Evolutionary conservation across 2,329 filamentous ascomycete genomes (phyloP).

Genomic region (Endothia cerciana): DNA sequence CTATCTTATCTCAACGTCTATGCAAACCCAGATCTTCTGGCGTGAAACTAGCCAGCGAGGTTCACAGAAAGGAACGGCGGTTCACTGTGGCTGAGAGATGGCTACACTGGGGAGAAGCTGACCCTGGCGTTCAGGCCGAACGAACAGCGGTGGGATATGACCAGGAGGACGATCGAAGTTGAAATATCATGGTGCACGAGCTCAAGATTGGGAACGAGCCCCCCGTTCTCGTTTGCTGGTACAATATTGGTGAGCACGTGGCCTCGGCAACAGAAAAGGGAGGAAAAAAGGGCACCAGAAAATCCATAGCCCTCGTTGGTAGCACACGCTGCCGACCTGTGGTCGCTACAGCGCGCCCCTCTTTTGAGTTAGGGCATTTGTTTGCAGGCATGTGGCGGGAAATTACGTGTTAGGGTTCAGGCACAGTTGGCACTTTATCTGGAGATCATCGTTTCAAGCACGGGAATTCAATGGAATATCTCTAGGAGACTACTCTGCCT

Average conservation of each 20-base stretch:
- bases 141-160: neutral
- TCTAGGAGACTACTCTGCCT: neutral
- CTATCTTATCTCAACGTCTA: too few species aligned
- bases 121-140: neutral
- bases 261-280: neutral
- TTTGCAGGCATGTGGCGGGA: too few species aligned
- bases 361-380: conserved; percentile 1
- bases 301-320: neutral
- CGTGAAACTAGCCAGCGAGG: neutral
- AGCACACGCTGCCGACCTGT: neutral
- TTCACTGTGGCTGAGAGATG: neutral
- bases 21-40: neutral
- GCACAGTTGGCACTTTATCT: conserved; percentile 2
- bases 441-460: conserved; percentile 3
- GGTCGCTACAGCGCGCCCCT: conserved; percentile 8
- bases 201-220: too few species aligned
- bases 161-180: neutral
- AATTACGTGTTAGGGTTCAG: neutral
- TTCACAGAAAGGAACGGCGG: neutral
- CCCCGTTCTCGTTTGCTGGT: neutral
- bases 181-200: neutral
- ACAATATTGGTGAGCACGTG: neutral
- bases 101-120: neutral
- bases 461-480: conserved; percentile 6
- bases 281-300: neutral